Base-by-base conservation (phyloP, 2,329 filamentous ascomycete species). In the Fusarium praegraminearum region DNA sequence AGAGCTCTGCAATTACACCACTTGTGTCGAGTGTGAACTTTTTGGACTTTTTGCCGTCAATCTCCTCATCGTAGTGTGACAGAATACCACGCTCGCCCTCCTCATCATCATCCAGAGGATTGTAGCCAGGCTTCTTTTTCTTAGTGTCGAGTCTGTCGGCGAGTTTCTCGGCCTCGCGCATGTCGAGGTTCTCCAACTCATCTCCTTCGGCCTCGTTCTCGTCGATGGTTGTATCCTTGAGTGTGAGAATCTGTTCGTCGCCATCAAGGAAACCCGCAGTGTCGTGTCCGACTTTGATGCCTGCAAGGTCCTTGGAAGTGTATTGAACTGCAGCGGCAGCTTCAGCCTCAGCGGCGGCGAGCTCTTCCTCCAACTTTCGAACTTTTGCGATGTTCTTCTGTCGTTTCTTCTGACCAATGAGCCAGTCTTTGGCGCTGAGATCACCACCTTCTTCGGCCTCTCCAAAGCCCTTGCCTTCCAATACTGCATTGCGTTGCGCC, bases 21-120 rank as follows among this genome's bases (percentile, higher is more conserved):
- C 90, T 86, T 4, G 90, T 90, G 78, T 97, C 93, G 18, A 99
- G 83, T 0, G 93, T 97, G 74, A 99, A 99, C 26, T 87, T 87
- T 78, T 97, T 97, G 58, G 86, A 84, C 82, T 97, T 96, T 81
- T 97, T 97, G 57, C 94, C 94, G 36, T 91, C 88, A 55, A 98
- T 97, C 76, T 97, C 95, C 69, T 98, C 96, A 74, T 98, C 96
- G 76, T 99, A 99, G 73, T 99, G 95, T 16, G 92, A 89, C 43
- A 99, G 82, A 26, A 99, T 89, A 8, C 87, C 86, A 20, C 86
- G 86, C 61, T 90, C 84, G 15, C 87, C 90, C 26, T 86, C 86
- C 30, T 89, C 86, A 45, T 91, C 90, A 35, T 90, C 83, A 69
- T 93, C 83, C 65, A 93, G 91, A 0, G 95, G 94, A 74, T 99